A percentile compares a stretch with the other conserved stretches of the same genome.
phyloP scores from a whole-genome alignment of 768 basidiomycete genomes.

The Auricularia auricula-judae region DNA sequence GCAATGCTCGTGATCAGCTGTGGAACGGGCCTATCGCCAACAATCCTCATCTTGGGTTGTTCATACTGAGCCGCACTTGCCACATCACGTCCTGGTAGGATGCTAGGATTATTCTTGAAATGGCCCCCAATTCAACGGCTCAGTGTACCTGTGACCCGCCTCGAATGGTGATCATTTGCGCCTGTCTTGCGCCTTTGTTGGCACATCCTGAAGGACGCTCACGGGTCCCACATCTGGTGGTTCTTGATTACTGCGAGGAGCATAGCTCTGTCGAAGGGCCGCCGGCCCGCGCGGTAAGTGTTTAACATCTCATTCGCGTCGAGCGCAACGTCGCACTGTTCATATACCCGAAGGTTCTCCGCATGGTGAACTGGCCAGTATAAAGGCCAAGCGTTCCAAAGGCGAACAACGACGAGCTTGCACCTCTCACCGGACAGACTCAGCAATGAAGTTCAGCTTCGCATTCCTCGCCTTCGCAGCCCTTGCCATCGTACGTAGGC shows the following conservation, averaged over 20 bases:
- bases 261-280: neutral
- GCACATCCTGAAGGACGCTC: too few species aligned
- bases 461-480: slow-evolving; percentile 20
- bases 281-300: neutral
- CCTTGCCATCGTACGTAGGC: slow-evolving; percentile 11
- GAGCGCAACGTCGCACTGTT: neutral
- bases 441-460: slow-evolving; percentile 24
- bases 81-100: neutral
- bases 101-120: neutral
- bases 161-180: neutral
- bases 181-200: neutral
- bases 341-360: neutral
- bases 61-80: neutral
- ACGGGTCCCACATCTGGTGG: too few species aligned
- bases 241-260: too few species aligned
- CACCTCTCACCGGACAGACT: neutral
- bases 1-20: too few species aligned
- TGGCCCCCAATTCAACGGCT: neutral
- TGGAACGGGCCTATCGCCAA: too few species aligned
- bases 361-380: neutral
- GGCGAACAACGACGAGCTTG: neutral
- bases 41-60: too few species aligned
- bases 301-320: neutral
- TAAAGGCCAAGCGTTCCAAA: neutral
- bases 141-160: neutral